These are phyloP conservation scores for Sonneratia caseolaris DNA, from an alignment of 345 rosid genomes.

Conservation along the genomic window DNA sequence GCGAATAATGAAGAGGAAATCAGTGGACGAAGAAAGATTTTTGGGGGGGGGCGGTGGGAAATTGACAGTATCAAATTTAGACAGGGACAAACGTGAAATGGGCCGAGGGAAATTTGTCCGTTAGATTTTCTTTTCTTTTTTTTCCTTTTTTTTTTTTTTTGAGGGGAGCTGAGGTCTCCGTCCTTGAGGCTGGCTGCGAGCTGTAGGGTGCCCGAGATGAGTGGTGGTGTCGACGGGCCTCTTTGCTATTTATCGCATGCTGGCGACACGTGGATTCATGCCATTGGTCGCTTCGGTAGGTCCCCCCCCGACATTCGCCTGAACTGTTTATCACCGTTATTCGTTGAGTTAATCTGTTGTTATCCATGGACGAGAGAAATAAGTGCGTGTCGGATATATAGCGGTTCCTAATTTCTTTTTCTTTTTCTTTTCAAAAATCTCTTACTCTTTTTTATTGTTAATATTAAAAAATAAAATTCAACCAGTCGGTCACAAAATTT, in stretches of 20 bases:
- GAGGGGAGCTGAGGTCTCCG: background rate
- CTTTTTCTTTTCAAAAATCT: no score
- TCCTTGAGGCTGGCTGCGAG: background rate
- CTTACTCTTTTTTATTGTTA: no score
- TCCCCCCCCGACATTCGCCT: background rate
- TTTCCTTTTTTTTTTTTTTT: background rate
- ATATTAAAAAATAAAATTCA: no score
- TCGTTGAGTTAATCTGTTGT: no score
- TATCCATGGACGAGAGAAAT: no score
- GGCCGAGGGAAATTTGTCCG: background rate
- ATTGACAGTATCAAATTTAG: background rate
- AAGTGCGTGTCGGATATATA: no score
- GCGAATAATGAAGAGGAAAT: background rate
- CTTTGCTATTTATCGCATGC: background rate
- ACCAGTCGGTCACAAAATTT: no score
- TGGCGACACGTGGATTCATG: background rate
- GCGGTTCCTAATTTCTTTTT: no score
- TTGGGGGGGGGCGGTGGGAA: background rate
- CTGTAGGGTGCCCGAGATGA: background rate
- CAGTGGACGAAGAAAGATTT: background rate
- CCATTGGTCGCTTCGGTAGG: background rate
- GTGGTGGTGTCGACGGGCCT: background rate
- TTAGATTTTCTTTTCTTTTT: background rate
- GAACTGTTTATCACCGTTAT: background rate
- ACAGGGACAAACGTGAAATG: slow-evolving; percentile 1